A percentile compares a stretch with the other conserved stretches of the same genome.
Conservation (phyloP, 1,284 basidiomycete genomes). For the Tilletia caries region DNA sequence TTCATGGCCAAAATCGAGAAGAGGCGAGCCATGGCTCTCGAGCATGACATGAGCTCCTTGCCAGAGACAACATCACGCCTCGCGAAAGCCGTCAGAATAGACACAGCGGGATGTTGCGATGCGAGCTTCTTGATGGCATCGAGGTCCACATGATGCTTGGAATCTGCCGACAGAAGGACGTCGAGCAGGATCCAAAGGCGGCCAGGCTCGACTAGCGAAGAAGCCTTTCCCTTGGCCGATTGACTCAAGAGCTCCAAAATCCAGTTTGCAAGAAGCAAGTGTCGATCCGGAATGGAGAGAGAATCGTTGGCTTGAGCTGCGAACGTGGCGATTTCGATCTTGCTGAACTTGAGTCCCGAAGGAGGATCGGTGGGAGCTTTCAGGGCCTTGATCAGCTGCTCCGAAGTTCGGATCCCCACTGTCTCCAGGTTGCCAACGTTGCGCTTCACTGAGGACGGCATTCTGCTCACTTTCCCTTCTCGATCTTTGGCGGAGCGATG, state of each 20-base stretch:
- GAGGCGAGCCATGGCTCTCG: background rate
- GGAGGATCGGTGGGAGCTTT: constrained; percentile 8
- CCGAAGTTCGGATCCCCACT: background rate
- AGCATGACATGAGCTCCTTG: background rate
- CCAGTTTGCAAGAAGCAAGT: background rate
- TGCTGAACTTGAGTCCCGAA: background rate
- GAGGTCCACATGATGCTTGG: background rate
- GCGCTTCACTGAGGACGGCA: background rate
- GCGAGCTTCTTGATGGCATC: constrained; percentile 10
- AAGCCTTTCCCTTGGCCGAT: too few relatives aligned
- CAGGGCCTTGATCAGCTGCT: constrained; percentile 6
- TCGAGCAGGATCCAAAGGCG: background rate
- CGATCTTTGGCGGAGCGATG: too few relatives aligned
- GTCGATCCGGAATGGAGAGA: background rate
- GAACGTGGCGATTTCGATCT: constrained; percentile 3
- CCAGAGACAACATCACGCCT: background rate
- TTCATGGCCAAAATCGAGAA: constrained; percentile 4
- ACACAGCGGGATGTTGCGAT: background rate
- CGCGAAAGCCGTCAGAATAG: constrained; percentile 1
- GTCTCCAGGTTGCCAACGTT: background rate
- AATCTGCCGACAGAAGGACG: background rate
- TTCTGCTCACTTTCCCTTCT: background rate
- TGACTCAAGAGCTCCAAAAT: background rate
- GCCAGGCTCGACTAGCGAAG: background rate
- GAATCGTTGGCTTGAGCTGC: background rate